These are phyloP conservation scores for Croton laevigatus DNA, from an alignment of 441 rosid genomes.

Conservation along the genomic window DNA sequence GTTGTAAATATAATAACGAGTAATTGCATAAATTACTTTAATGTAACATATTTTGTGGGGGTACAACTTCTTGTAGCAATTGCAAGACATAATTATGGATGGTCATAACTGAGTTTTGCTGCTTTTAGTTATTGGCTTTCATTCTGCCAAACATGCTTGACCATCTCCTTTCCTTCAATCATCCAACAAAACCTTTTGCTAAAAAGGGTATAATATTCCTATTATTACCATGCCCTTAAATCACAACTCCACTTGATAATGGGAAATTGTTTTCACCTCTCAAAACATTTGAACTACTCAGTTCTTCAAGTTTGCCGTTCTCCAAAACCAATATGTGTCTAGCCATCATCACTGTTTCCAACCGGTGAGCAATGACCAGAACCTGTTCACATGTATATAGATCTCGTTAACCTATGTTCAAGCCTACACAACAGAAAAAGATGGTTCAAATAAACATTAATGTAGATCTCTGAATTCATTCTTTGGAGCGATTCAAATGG, in stretches of 20 bases:
- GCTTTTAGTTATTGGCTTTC: no score
- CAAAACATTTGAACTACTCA: constrained; percentile 47
- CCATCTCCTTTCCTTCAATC: no score
- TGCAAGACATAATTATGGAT: no score
- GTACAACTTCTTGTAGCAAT: no score
- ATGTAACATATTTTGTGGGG: no score
- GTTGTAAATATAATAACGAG: no score
- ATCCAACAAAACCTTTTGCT: no score
- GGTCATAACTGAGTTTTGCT: no score
- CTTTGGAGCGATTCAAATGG: not conserved
- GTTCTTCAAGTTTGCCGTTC: constrained; percentile 66
- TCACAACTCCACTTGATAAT: constrained; percentile 46
- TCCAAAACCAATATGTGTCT: constrained; percentile 60
- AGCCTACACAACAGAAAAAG: not conserved
- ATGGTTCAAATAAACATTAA: not conserved
- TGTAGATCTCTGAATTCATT: not conserved
- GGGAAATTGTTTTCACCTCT: constrained; percentile 29
- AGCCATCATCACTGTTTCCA: constrained; percentile 85
- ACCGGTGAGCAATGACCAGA: constrained; percentile 79
- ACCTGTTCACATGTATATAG: constrained; percentile 38
- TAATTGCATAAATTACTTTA: no score
- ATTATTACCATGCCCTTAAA: constrained; percentile 31
- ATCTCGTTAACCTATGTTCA: constrained; percentile 6
- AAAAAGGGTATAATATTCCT: no score
- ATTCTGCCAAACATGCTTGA: no score